Conservation (phyloP, 352 stramenopile species). For the Phytophthora agathidicida region DNA sequence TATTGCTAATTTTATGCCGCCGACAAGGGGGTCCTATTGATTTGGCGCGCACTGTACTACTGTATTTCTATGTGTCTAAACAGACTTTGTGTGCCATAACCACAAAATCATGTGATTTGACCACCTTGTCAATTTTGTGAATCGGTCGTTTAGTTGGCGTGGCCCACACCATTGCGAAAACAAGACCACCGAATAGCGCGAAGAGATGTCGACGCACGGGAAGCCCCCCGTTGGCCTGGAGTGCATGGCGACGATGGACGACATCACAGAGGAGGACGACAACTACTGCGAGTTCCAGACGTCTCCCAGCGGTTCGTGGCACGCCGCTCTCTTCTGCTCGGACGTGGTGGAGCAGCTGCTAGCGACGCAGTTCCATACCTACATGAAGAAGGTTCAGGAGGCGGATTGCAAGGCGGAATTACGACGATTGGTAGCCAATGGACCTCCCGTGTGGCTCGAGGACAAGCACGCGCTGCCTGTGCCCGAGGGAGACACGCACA, state of each 20-base stretch:
- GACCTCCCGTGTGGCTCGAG: constrained; percentile 92
- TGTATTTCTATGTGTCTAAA: too few relatives aligned
- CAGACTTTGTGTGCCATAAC: too few relatives aligned
- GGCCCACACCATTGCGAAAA: too few relatives aligned
- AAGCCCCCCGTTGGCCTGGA: constrained; percentile 87
- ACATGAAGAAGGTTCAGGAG: constrained; percentile 93
- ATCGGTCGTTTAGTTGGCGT: too few relatives aligned
- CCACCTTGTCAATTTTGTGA: too few relatives aligned
- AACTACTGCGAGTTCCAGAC: constrained; percentile 95
- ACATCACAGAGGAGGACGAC: constrained; percentile 91
- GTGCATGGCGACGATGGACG: constrained; percentile 95
- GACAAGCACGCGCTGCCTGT: constrained; percentile 93
- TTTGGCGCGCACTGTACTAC: too few relatives aligned
- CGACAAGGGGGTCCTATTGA: too few relatives aligned
- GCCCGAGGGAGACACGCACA: constrained; percentile 89
- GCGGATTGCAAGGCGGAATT: constrained; percentile 95
- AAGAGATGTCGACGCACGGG: constrained; percentile 65
- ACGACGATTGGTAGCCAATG: constrained; percentile 88
- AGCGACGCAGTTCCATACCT: constrained; percentile 91
- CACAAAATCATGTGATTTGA: too few relatives aligned
- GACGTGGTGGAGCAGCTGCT: constrained; percentile 88
- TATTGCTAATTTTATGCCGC: too few relatives aligned
- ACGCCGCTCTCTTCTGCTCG: constrained; percentile 76
- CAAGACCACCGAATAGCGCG: too few relatives aligned
- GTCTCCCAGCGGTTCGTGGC: constrained; percentile 88